Conservation (phyloP, 345 rosid genomes). For the Eucalyptus regnans region DNA sequence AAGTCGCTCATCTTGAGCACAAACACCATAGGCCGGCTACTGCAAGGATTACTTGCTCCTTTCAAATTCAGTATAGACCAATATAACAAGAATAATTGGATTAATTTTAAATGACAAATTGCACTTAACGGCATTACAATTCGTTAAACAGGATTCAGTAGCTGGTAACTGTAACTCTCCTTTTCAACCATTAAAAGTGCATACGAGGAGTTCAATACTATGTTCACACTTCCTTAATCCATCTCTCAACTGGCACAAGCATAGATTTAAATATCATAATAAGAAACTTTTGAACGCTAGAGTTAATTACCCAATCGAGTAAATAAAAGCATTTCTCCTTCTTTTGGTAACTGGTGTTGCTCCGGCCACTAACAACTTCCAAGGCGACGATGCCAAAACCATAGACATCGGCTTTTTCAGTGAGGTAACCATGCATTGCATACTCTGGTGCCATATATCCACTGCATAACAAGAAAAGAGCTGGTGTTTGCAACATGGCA, state of each 20-base stretch:
- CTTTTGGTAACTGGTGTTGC: background rate
- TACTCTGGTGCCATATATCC: conserved; percentile 2
- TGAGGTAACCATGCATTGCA: background rate
- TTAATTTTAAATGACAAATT: background rate
- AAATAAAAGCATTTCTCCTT: background rate
- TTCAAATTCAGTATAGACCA: background rate
- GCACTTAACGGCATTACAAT: background rate
- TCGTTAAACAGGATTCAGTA: background rate
- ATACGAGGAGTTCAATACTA: background rate
- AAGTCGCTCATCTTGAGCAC: background rate
- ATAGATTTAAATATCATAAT: background rate
- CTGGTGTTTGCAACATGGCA: background rate
- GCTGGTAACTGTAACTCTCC: background rate
- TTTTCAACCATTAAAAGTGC: background rate
- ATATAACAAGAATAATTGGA: background rate
- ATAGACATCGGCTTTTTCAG: background rate
- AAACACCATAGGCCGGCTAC: background rate
- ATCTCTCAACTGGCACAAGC: background rate
- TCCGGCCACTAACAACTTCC: background rate
- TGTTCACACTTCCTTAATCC: background rate
- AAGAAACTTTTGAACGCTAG: background rate
- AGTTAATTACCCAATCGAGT: background rate
- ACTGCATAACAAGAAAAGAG: background rate
- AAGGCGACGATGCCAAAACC: background rate
- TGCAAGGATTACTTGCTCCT: background rate